A percentile compares a stretch with the other conserved stretches of the same genome.
These are phyloP conservation scores for Clarireedia sp. DNA, from an alignment of 2,329 filamentous ascomycete genomes.

Conservation along the genomic window DNA sequence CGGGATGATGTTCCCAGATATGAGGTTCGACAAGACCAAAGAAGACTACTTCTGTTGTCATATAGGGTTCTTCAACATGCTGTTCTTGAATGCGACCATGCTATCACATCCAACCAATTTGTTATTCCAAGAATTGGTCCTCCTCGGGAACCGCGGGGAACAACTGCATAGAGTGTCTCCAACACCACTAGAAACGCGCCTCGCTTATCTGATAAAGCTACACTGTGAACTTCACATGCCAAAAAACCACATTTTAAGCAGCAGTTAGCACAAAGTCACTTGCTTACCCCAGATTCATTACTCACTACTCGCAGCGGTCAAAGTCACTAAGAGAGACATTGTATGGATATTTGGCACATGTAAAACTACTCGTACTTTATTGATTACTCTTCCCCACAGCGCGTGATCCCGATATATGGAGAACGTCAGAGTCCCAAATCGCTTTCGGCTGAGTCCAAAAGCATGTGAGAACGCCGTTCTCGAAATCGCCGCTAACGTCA, in stretches of 20 bases:
- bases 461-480: constrained; percentile 4
- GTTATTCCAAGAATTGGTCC: too few relatives aligned
- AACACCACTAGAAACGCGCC: neutral
- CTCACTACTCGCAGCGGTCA: neutral
- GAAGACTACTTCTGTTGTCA: too few relatives aligned
- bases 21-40: too few relatives aligned
- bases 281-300: neutral
- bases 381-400: neutral
- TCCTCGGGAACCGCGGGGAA: too few relatives aligned
- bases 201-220: too few relatives aligned
- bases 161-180: too few relatives aligned
- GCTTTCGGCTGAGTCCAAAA: constrained; percentile 6
- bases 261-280: too few relatives aligned
- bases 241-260: neutral
- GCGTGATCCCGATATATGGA: neutral
- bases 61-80: too few relatives aligned
- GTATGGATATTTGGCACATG: neutral
- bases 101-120: too few relatives aligned
- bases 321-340: too few relatives aligned
- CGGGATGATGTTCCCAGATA: too few relatives aligned
- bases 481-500: neutral
- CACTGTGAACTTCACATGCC: constrained; percentile 1
- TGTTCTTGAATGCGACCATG: too few relatives aligned
- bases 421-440: neutral
- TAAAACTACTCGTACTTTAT: neutral